Conservation (phyloP, 2,329 filamentous ascomycete genomes). For the Zymoseptoria tritici region DNA sequence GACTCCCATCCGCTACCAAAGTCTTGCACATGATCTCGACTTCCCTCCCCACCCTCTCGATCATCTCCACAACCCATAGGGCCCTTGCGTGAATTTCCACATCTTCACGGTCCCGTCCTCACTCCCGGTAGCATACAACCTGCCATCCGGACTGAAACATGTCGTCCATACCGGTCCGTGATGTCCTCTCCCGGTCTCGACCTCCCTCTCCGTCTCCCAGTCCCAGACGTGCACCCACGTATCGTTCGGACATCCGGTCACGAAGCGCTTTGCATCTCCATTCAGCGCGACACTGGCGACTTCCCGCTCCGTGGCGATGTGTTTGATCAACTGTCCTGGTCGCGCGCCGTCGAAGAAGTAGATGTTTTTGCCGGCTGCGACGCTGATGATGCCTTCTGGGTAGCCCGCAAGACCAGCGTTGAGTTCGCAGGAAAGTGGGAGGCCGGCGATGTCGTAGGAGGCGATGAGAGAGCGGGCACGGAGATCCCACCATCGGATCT, state of each 20-base stretch:
- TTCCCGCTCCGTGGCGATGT: slow-evolving; percentile 70
- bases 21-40: not conserved
- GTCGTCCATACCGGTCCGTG: slow-evolving; percentile 97
- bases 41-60: not conserved
- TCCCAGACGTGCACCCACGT: slow-evolving; percentile 96
- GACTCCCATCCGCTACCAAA: not conserved
- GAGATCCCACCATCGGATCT: slow-evolving; percentile 89
- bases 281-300: slow-evolving; percentile 88
- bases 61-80: slow-evolving; percentile 59
- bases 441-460: slow-evolving; percentile 70
- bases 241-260: slow-evolving; percentile 84
- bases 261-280: slow-evolving; percentile 68
- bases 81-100: slow-evolving; percentile 60
- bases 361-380: slow-evolving; percentile 87
- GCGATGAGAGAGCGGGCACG: slow-evolving; percentile 67
- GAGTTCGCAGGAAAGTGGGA: slow-evolving; percentile 88
- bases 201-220: slow-evolving; percentile 72
- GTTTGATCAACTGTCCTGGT: slow-evolving; percentile 67
- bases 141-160: slow-evolving; percentile 89
- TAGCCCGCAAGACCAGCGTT: slow-evolving; percentile 59
- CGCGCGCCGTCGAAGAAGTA: slow-evolving; percentile 80
- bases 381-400: slow-evolving; percentile 65
- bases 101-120: slow-evolving; percentile 98
- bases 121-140: slow-evolving; percentile 90
- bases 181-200: slow-evolving; percentile 93